These are phyloP conservation scores for Populus trichocarpa DNA, from an alignment of 441 rosid species.

Conservation along the genomic window DNA sequence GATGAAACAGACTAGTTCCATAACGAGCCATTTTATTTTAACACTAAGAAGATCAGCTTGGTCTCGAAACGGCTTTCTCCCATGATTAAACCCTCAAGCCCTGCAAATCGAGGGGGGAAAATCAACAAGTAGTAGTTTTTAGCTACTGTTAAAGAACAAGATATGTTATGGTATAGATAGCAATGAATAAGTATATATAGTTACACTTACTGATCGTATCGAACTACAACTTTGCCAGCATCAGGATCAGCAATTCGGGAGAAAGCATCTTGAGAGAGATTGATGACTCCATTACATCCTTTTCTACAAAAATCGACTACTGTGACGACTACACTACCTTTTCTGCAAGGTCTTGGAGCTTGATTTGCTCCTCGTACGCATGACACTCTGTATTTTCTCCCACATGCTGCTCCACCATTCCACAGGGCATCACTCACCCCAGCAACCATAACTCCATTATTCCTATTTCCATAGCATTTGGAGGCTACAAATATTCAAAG, in stretches of 20 bases:
- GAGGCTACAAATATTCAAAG: slow-evolving; percentile 5
- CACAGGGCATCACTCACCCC: slow-evolving; percentile 26
- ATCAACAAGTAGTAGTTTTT: too few relatives aligned
- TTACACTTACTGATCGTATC: slow-evolving; percentile 5
- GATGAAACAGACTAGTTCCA: not conserved
- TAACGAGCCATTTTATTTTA: too few relatives aligned
- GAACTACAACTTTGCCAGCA: slow-evolving; percentile 18
- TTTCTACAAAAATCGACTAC: slow-evolving; percentile 19
- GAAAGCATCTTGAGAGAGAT: slow-evolving; percentile 28
- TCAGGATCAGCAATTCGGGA: slow-evolving; percentile 22
- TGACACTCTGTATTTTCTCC: slow-evolving; percentile 19
- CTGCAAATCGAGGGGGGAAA: not conserved
- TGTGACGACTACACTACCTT: slow-evolving; percentile 23
- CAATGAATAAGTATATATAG: not conserved
- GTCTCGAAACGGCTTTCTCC: not conserved
- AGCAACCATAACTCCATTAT: slow-evolving; percentile 17
- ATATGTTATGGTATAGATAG: not conserved
- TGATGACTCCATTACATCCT: slow-evolving; percentile 14
- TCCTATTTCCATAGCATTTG: not conserved
- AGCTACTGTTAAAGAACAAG: not conserved
- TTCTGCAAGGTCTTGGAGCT: slow-evolving; percentile 24
- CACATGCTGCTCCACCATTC: slow-evolving; percentile 28
- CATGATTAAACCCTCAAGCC: not conserved
- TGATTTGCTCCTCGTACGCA: slow-evolving; percentile 25
- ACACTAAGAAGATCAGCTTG: not conserved